Conservation (phyloP, 139 green algal species). For the Protoeuglena noctilucae region DNA sequence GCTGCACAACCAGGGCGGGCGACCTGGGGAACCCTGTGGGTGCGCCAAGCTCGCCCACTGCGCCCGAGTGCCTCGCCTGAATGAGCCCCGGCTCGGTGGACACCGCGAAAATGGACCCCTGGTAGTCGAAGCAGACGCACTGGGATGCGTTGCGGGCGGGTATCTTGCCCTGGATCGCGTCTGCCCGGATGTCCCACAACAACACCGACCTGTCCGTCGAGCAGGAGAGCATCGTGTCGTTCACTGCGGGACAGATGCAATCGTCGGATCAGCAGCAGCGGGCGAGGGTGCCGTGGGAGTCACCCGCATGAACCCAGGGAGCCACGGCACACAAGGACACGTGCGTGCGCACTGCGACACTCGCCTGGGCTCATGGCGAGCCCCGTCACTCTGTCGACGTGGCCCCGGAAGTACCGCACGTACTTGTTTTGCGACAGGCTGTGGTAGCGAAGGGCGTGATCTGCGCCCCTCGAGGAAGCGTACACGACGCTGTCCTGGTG, state of each 20-base stretch:
- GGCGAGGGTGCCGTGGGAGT: too few species aligned
- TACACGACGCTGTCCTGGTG: constrained; percentile 43
- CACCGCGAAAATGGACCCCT: constrained; percentile 80
- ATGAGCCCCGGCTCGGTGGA: constrained; percentile 48
- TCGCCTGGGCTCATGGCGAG: constrained; percentile 57
- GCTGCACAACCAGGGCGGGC: not conserved
- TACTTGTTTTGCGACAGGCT: constrained; percentile 66
- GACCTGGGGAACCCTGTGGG: not conserved
- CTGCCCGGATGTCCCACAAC: constrained; percentile 74
- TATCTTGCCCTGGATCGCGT: constrained; percentile 45
- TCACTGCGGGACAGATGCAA: too few species aligned
- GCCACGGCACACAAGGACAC: too few species aligned
- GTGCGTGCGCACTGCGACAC: too few species aligned
- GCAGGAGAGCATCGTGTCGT: constrained; percentile 61
- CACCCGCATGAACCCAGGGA: too few species aligned
- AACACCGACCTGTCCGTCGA: constrained; percentile 48
- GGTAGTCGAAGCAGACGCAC: constrained; percentile 47
- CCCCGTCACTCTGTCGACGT: constrained; percentile 49
- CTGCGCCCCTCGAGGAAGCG: constrained; percentile 31
- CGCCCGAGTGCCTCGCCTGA: too few species aligned
- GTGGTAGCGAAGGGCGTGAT: constrained; percentile 64
- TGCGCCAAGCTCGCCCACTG: too few species aligned
- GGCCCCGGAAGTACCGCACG: constrained; percentile 70
- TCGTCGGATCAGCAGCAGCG: too few species aligned
- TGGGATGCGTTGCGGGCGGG: constrained; percentile 28